Percentiles rank a stretch among this genome's conserved stretches.
Conservation (phyloP, 2,329 filamentous ascomycete species). For the Trichoderma sp. region DNA sequence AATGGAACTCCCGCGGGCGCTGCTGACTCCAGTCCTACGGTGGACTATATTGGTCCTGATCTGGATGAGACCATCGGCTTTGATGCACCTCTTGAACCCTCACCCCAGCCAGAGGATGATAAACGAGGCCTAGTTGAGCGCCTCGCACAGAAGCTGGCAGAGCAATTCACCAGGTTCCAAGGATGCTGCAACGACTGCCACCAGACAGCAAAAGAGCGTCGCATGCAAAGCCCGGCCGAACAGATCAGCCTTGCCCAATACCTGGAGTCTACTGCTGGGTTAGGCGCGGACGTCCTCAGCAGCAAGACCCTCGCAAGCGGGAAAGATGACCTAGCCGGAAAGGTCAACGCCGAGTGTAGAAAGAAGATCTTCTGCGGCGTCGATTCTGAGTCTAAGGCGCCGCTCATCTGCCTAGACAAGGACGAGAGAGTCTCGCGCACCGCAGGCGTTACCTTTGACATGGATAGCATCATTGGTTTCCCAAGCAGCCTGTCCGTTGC, state of each 20-base stretch:
- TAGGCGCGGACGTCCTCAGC: not conserved
- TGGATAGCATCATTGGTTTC: too few relatives aligned
- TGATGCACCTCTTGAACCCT: not conserved
- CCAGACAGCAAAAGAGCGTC: not conserved
- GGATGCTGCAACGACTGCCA: not conserved
- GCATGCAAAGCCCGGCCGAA: not conserved
- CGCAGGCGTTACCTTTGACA: too few relatives aligned
- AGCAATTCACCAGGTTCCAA: not conserved
- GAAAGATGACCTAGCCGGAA: not conserved
- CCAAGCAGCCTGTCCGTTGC: too few relatives aligned
- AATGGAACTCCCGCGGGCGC: not conserved
- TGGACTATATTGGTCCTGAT: not conserved
- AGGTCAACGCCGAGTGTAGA: not conserved
- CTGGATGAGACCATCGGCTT: not conserved
- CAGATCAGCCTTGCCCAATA: not conserved
- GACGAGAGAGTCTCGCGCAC: too few relatives aligned
- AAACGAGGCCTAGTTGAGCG: not conserved
- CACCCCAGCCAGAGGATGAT: not conserved
- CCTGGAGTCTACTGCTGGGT: not conserved
- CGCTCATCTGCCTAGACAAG: too few relatives aligned
- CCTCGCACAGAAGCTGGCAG: not conserved
- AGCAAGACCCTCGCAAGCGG: not conserved
- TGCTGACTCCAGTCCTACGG: not conserved
- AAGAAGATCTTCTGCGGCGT: not conserved
- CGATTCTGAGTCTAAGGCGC: too few relatives aligned